These are phyloP conservation scores for Flaveria ramosissima DNA, from an alignment of 129 eudicot species.

Conservation along the genomic window DNA sequence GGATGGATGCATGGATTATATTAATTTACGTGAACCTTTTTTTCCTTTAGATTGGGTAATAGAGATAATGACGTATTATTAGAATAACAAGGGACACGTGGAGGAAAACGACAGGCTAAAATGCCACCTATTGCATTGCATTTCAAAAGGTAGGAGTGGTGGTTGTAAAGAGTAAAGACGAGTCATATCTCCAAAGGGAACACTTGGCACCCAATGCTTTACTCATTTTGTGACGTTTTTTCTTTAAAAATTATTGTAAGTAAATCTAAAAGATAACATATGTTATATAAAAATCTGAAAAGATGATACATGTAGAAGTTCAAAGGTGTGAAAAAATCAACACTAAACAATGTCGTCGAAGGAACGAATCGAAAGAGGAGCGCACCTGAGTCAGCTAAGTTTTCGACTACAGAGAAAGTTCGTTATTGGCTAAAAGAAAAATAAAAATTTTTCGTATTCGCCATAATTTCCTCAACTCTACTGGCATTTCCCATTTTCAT, in stretches of 20 bases:
- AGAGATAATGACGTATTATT: slow-evolving; percentile 4
- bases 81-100: slow-evolving; percentile 3
- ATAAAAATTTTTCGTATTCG: too few relatives aligned
- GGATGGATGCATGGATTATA: not conserved
- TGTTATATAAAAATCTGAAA: not conserved
- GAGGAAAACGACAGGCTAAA: slow-evolving; percentile 27
- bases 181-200: slow-evolving; percentile 5
- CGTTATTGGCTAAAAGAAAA: too few relatives aligned
- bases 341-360: too few relatives aligned
- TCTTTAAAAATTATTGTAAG: not conserved
- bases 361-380: too few relatives aligned
- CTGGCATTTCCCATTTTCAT: too few relatives aligned
- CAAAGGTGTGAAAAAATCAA: too few relatives aligned
- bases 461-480: too few relatives aligned
- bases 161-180: not conserved
- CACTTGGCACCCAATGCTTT: not conserved
- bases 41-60: slow-evolving; percentile 16
- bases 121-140: slow-evolving; percentile 15
- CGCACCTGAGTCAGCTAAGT: too few relatives aligned
- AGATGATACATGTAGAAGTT: too few relatives aligned
- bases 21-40: not conserved
- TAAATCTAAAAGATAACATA: not conserved
- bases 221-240: not conserved
- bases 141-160: slow-evolving; percentile 23
- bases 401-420: too few relatives aligned